Evolutionary conservation across 345 rosid species (phyloP), one percentile per base, ranked within the genome.

Genomic region (Diplotaxis tenuifolia): DNA sequence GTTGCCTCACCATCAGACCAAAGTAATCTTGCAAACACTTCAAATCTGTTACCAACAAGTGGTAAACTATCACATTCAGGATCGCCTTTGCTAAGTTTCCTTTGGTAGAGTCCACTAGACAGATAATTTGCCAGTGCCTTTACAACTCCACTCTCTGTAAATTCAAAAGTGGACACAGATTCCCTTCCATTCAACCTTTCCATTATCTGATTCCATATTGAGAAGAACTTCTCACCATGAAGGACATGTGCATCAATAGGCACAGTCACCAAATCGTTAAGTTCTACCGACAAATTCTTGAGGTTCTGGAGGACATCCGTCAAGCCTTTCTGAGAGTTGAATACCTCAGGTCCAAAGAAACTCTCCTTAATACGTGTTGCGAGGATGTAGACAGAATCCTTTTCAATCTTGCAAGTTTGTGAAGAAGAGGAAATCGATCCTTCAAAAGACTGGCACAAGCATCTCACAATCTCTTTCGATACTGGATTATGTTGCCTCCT

Each of bases 141-240:
- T 55, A 88, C 87, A 68, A 89, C 79, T 73, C 98, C 97, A 81
- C 98, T 91, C 82, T 87, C 95, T 49, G 88, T 83, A 69, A 94
- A 87, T 81, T 91, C 98, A 82, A 94, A 94, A 50, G 88, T 89
- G 74, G 98, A 94, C 75, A 94, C 86, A 65, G 87, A 85, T 74
- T 91, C 98, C 75, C 75, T 79, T 67, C 97, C 95, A 67, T 80
- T 80, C 76, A 94, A 88, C 76, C 84, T 87, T 75, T 31, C 85
- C 79, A 85, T 73, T 18, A 88, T 80, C 56, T 87, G 85, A 76
- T 76, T 75, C 79, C 91, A 84, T 36, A 85, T 52, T 49, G 59
- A 70, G 65, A 78, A 65, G 75, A 85, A 86, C 54, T 79, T 84
- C 58, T 86, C 93, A 49, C 83, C 87, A 62, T 85, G 74, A 65